Base-by-base conservation (phyloP, 345 rosid species). In the Arabidopsis suecica region DNA sequence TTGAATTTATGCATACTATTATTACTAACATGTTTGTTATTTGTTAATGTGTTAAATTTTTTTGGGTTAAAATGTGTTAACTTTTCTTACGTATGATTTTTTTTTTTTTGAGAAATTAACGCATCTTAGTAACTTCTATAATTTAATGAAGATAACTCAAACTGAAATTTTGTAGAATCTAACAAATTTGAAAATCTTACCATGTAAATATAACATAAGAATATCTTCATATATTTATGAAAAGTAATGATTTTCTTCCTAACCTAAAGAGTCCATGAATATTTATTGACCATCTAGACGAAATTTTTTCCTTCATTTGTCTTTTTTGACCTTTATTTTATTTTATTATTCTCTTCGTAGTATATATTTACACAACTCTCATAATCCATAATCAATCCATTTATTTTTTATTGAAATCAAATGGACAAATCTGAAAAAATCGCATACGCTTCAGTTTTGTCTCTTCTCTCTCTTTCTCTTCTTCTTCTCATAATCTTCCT, bases 401-500 rank as follows among this genome's bases (percentile, higher is more conserved):
- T 70, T 36, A 33, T 53, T 23, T 54, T 32, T 22, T 50, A 0
- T 36, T 25, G 36, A 56, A 56, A 59, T 36, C 53, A 49, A 84
- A 88, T 85, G 89, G 79, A 71, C 70, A 69, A 77, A 20, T 41
- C 42, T 3, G 79, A 75, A 69, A 66, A 82, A 44, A 87, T 88
- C 48, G 86, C 77, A n/a, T 90, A 86, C 53, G 79, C 76, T 73
- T 73, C 75, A 14, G 69, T 82, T 61, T 28, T 93, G 73, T 78
- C 85, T 69, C 64, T 90, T 72, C 84, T 88, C 61, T 73, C 86
- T 23, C 44, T 83, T 22, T 79, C 68, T 37, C 60, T 88, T 20
- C 55, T 86, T 16, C 58, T 83, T 33, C 89, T 93, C 14, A 74
- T 57, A 20, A 53, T 84, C 30, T 76, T 82, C 57, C 88, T 93